Evolutionary conservation across 2,329 filamentous ascomycete species (phyloP).

Genomic region (Eutypa lata): DNA sequence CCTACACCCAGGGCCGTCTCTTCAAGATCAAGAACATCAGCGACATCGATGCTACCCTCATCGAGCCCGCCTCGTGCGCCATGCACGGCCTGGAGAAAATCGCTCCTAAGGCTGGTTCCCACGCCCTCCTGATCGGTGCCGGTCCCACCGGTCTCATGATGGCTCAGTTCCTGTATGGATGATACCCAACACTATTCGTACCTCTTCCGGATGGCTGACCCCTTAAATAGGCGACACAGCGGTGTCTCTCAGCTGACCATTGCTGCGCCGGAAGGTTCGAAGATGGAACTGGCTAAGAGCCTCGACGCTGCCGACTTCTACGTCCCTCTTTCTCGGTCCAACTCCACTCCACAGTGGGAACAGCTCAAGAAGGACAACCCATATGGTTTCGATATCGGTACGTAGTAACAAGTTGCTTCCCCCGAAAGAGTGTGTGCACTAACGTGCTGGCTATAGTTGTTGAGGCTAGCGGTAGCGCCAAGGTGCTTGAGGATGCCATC

Average conservation of each 20-base stretch:
- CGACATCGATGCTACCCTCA: conserved; percentile 66
- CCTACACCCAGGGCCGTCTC: conserved; percentile 51
- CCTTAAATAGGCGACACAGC: conserved; percentile 41
- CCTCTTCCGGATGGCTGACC: neutral
- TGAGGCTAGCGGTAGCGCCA: conserved; percentile 66
- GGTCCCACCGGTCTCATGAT: conserved; percentile 63
- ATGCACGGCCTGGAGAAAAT: conserved; percentile 69
- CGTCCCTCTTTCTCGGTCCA: conserved; percentile 50
- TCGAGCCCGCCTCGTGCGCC: conserved; percentile 70
- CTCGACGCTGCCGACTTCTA: conserved; percentile 53
- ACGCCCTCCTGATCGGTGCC: conserved; percentile 63
- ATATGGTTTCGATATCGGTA: conserved; percentile 68
- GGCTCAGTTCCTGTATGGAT: conserved; percentile 27
- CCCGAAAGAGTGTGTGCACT: conserved; percentile 1
- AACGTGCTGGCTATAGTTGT: conserved; percentile 42
- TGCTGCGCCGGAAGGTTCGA: conserved; percentile 65
- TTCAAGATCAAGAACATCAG: conserved; percentile 65
- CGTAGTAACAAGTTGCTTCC: conserved; percentile 12
- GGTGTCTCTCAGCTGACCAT: conserved; percentile 69
- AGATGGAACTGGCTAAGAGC: conserved; percentile 65
- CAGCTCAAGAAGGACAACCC: conserved; percentile 63
- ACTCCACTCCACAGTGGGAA: conserved; percentile 57
- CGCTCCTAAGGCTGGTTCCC: conserved; percentile 60
- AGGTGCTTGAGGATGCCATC: conserved; percentile 68
- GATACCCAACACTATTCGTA: neutral